A percentile compares a stretch with the other conserved stretches of the same genome.
Evolutionary conservation across 1,284 basidiomycete species (phyloP).

Genomic region (Pseudozyma tsukubaensis): DNA sequence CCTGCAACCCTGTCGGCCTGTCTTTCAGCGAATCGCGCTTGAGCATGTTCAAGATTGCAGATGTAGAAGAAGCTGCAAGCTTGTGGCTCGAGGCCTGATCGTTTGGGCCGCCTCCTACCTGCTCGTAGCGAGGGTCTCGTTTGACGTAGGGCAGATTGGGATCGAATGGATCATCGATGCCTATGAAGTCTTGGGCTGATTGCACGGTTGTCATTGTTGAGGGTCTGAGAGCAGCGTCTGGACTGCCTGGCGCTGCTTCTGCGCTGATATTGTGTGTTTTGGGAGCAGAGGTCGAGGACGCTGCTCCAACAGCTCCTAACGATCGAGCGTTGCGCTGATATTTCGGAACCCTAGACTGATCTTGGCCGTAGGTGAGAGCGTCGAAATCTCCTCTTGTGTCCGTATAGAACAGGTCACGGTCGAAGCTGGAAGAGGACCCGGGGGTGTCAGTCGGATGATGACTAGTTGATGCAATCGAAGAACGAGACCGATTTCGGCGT

Average conservation of each 20-base stretch:
- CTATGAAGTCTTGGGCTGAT: background rate
- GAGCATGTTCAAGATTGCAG: conserved; percentile 1
- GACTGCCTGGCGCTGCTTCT: no score
- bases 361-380: conserved; percentile 20
- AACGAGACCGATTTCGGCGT: conserved; percentile 4
- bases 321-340: conserved; percentile 4
- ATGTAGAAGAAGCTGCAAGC: no score
- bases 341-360: conserved; percentile 19
- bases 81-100: background rate
- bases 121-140: conserved; percentile 21
- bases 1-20: conserved; percentile 17
- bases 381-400: conserved; percentile 28
- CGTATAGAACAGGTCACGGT: conserved; percentile 22
- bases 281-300: no score
- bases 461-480: no score
- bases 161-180: conserved; percentile 22
- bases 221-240: background rate
- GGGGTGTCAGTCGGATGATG: no score
- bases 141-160: conserved; percentile 18
- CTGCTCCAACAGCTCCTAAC: background rate
- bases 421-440: conserved; percentile 15
- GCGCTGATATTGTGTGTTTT: no score
- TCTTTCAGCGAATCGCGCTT: background rate
- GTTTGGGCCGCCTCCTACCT: conserved; percentile 20
- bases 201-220: background rate